phyloP scores from a whole-genome alignment of 176 grass and related monocot species.

The Cenchrus purpureus region DNA sequence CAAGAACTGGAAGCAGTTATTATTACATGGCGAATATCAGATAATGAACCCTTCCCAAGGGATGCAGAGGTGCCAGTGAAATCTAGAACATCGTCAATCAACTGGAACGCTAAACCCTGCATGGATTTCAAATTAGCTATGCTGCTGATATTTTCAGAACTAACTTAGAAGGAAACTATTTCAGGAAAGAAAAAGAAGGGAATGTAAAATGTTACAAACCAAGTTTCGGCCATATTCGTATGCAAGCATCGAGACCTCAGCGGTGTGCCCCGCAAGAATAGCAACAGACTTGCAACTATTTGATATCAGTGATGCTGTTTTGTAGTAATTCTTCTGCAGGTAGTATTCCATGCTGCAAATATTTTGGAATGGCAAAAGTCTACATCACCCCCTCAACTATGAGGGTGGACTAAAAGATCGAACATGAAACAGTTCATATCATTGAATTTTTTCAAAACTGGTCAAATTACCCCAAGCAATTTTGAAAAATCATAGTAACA shows the following conservation, averaged over 20 bases:
- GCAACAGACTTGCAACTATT: constrained; percentile 96
- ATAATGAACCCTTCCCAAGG: constrained; percentile 92
- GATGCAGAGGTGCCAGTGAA: constrained; percentile 88
- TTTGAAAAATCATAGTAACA: too few species aligned
- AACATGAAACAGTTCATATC: too few species aligned
- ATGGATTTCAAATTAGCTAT: constrained; percentile 30
- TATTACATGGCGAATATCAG: constrained; percentile 93
- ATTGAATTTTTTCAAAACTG: too few species aligned
- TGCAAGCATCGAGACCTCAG: constrained; percentile 84
- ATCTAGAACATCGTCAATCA: constrained; percentile 96
- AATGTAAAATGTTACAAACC: constrained; percentile 50
- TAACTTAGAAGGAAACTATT: constrained; percentile 19
- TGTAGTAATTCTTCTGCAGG: constrained; percentile 96
- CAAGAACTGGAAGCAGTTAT: background rate
- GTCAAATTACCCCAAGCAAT: too few species aligned
- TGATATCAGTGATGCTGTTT: constrained; percentile 96
- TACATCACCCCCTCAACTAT: too few species aligned
- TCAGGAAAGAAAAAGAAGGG: background rate
- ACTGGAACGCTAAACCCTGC: constrained; percentile 95
- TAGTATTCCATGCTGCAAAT: constrained; percentile 97
- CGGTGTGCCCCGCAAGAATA: constrained; percentile 89
- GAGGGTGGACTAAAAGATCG: too few species aligned
- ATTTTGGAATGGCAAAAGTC: constrained; percentile 19
- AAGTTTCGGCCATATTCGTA: constrained; percentile 96
- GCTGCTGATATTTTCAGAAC: background rate